Evolutionary conservation across 345 rosid species (phyloP).

Genomic region (Ceriops tagal): DNA sequence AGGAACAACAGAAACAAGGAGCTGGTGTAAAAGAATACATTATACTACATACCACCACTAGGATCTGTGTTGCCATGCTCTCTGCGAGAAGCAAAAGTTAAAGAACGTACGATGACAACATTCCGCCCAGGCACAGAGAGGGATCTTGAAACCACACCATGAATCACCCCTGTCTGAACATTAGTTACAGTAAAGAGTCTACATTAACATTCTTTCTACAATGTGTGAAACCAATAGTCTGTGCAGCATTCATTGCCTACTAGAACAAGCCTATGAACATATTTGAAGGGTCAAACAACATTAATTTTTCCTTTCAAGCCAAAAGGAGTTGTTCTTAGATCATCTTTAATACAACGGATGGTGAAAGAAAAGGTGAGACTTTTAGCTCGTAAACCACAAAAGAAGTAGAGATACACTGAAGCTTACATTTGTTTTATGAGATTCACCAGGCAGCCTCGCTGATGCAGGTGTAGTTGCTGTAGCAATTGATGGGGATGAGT

Average conservation of each 20-base stretch:
- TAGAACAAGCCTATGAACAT: too few relatives aligned
- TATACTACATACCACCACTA: slow-evolving; percentile 42
- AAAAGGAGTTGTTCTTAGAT: too few relatives aligned
- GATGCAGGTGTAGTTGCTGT: slow-evolving; percentile 42
- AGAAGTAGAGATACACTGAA: slow-evolving; percentile 7
- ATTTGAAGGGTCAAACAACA: too few relatives aligned
- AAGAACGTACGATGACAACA: slow-evolving; percentile 70
- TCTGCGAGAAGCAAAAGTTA: slow-evolving; percentile 54
- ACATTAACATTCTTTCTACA: too few relatives aligned
- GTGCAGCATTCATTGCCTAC: too few relatives aligned
- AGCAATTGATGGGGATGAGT: slow-evolving; percentile 54
- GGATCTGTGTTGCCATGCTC: slow-evolving; percentile 36
- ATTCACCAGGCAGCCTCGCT: slow-evolving; percentile 55
- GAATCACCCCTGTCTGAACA: slow-evolving; percentile 52
- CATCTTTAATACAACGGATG: too few relatives aligned
- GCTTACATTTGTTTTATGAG: slow-evolving; percentile 46
- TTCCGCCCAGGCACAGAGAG: slow-evolving; percentile 67
- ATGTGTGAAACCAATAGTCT: too few relatives aligned
- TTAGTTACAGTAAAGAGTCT: slow-evolving; percentile 7
- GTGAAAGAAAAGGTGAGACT: too few relatives aligned
- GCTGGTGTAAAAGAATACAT: not conserved
- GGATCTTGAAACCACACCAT: slow-evolving; percentile 65
- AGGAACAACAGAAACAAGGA: slow-evolving; percentile 1
- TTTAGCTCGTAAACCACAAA: not conserved
- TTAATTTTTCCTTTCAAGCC: too few relatives aligned